A percentile compares a stretch with the other conserved stretches of the same genome.
These are phyloP conservation scores for Salvia miltiorrhiza DNA, from an alignment of 257 asterid genomes.

Conservation along the genomic window DNA sequence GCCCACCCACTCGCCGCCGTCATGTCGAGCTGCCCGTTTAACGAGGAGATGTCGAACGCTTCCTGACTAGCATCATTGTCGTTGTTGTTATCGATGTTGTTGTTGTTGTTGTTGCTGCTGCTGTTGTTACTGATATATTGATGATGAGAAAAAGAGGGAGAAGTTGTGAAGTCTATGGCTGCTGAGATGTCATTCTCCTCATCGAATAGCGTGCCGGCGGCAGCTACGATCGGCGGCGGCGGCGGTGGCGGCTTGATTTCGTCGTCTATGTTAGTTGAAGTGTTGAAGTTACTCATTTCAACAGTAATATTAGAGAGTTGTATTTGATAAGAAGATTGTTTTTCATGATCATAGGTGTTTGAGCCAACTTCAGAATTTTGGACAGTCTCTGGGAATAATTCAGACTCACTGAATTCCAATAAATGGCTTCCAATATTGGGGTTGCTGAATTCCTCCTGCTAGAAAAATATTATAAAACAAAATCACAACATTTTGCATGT, in stretches of 20 bases:
- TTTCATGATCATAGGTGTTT: slow-evolving; percentile 56
- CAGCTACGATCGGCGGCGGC: background rate
- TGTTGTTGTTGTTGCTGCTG: slow-evolving; percentile 16
- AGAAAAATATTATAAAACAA: background rate
- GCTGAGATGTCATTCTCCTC: slow-evolving; percentile 62
- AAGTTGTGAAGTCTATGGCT: slow-evolving; percentile 62
- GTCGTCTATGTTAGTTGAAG: background rate
- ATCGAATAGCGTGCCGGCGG: slow-evolving; percentile 38
- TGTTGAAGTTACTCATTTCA: slow-evolving; percentile 28
- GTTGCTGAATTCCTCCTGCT: slow-evolving; percentile 63
- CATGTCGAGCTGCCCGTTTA: slow-evolving; percentile 22
- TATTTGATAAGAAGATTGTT: slow-evolving; percentile 41
- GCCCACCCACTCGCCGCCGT: background rate
- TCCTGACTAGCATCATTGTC: slow-evolving; percentile 24
- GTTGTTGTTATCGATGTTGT: slow-evolving; percentile 21
- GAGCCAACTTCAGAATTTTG: slow-evolving; percentile 71
- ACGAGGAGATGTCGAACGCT: slow-evolving; percentile 33
- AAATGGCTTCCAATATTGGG: slow-evolving; percentile 59
- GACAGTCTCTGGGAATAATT: slow-evolving; percentile 48
- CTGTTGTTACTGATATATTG: background rate
- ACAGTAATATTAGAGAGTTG: slow-evolving; percentile 19
- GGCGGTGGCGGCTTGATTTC: slow-evolving; percentile 15
- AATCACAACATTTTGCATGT: background rate
- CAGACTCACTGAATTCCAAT: slow-evolving; percentile 62
- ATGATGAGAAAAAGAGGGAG: slow-evolving; percentile 29